Percentiles rank a stretch among this genome's conserved stretches.
phyloP scores from a whole-genome alignment of 352 stramenopile species.

The Bremia lactucae region DNA sequence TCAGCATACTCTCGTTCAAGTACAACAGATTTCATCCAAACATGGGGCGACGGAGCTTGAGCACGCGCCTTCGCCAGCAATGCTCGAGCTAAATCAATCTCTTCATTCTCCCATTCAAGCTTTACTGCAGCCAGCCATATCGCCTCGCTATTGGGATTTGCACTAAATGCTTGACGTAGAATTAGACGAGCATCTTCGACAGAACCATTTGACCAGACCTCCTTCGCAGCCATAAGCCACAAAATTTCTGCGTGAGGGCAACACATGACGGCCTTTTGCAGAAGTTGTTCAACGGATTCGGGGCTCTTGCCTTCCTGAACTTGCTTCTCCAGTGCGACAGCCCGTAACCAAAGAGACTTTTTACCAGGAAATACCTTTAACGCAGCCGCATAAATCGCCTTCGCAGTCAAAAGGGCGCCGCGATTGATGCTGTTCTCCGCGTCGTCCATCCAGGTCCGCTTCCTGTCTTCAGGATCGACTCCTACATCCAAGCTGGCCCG shows the following conservation, averaged over 20 bases:
- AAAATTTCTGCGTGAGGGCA: slow-evolving; percentile 94
- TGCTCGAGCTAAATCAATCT: slow-evolving; percentile 87
- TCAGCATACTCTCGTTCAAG: slow-evolving; percentile 87
- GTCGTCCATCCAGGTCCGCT: slow-evolving; percentile 96
- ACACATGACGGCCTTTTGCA: slow-evolving; percentile 88
- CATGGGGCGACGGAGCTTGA: slow-evolving; percentile 82
- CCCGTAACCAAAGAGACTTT: slow-evolving; percentile 93
- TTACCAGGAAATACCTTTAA: slow-evolving; percentile 86
- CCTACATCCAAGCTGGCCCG: slow-evolving; percentile 89
- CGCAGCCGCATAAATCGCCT: slow-evolving; percentile 90
- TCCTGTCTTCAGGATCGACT: slow-evolving; percentile 92
- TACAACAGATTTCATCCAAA: slow-evolving; percentile 98
- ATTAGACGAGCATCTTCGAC: slow-evolving; percentile 90
- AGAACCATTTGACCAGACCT: slow-evolving; percentile 92
- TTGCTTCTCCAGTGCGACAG: slow-evolving; percentile 94
- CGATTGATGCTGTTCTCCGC: slow-evolving; percentile 86
- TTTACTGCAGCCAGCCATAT: slow-evolving; percentile 97
- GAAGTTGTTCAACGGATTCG: slow-evolving; percentile 77
- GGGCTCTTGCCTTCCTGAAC: slow-evolving; percentile 70
- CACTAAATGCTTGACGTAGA: slow-evolving; percentile 92
- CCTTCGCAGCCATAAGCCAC: slow-evolving; percentile 96
- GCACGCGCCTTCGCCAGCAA: slow-evolving; percentile 68
- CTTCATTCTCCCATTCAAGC: slow-evolving; percentile 97
- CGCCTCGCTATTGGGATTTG: slow-evolving; percentile 92
- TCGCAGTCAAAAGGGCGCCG: slow-evolving; percentile 85